These are phyloP conservation scores for Galium porrigens DNA, from an alignment of 305 asterid species.

Conservation along the genomic window DNA sequence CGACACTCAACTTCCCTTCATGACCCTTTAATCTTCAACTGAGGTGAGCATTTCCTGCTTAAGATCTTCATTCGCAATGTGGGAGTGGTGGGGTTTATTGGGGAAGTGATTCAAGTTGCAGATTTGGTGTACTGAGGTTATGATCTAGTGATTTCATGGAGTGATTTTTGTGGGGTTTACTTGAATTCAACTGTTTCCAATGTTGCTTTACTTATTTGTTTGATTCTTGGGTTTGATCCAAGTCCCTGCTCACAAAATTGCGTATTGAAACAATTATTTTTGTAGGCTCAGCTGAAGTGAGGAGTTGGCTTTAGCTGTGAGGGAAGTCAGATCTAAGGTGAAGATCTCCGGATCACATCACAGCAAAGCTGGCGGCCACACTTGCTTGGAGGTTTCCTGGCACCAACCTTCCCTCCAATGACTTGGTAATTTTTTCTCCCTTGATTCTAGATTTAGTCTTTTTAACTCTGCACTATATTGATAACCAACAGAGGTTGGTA, in stretches of 20 bases:
- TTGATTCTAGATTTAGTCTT: neutral
- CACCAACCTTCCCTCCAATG: slow-evolving; percentile 36
- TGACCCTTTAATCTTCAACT: slow-evolving; percentile 23
- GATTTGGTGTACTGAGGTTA: slow-evolving; percentile 14
- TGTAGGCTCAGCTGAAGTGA: slow-evolving; percentile 11
- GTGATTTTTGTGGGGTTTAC: slow-evolving; percentile 18
- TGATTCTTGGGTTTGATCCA: slow-evolving; percentile 18
- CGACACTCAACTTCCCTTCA: slow-evolving; percentile 29
- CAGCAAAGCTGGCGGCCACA: slow-evolving; percentile 61
- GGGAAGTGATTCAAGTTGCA: slow-evolving; percentile 7
- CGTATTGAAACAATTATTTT: neutral
- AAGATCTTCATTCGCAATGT: neutral
- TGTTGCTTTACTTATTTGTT: neutral
- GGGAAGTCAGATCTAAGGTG: slow-evolving; percentile 36
- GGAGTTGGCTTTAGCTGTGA: slow-evolving; percentile 24
- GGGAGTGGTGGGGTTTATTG: slow-evolving; percentile 2
- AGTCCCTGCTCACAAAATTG: slow-evolving; percentile 3
- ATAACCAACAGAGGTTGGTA: neutral
- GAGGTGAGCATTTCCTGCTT: slow-evolving; percentile 16
- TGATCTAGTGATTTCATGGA: slow-evolving; percentile 30
- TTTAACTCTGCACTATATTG: neutral
- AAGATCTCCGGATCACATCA: slow-evolving; percentile 31
- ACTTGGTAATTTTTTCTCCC: slow-evolving; percentile 35
- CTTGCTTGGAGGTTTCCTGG: slow-evolving; percentile 59
- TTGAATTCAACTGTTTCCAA: slow-evolving; percentile 18